Evolutionary conservation across 345 rosid genomes (phyloP), one percentile per base, ranked within the genome.

Genomic region (Limnanthes douglasii): DNA sequence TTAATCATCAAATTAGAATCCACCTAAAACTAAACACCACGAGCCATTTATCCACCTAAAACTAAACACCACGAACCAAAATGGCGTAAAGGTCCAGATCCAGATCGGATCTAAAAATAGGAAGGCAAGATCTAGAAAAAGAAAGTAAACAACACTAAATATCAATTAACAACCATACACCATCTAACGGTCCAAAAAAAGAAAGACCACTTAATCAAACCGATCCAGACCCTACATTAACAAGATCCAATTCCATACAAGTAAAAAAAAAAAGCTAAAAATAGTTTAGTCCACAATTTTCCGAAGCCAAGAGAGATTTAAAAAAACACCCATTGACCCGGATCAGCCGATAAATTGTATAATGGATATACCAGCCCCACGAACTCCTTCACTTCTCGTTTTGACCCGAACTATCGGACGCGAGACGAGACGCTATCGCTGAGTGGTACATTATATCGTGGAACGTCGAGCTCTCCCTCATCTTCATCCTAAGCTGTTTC

Each of bases 401-500:
- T 40, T 45, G 56, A 26, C 24, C 48, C 17, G 72, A 56, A 26
- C 48, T 8, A 34, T 75, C 85, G 11, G 66, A 66, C 3, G 86
- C 93, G 20, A 79, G 69, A 4, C 93, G 69, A 15, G 85, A 60
- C 1, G 86, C 93, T 42, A 79, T 72, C 21, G 82, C 76, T 1
- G 86, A 79, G 50, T 79, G 86, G 43, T 84, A 79, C 93, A 84
- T 84, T 27, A 25, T 69, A 23, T 78, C 86, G 20, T 73, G 95
- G 39, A 54, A 67, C 11, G 83, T 37, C 21, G 54, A 47, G 6
- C 51, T 52, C 56, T 67, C 93, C 37, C 41, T 39, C 5, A 60
- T 69, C 65, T 69, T 66, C 64, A 39, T 62, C 34, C 93, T 36
- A 8, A 79, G 50, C 57, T 62, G 60, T 37, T 25, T 66, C 34